Evolutionary conservation across 495 filamentous ascomycete genomes (phyloP).

Genomic region (Podospora didyma): DNA sequence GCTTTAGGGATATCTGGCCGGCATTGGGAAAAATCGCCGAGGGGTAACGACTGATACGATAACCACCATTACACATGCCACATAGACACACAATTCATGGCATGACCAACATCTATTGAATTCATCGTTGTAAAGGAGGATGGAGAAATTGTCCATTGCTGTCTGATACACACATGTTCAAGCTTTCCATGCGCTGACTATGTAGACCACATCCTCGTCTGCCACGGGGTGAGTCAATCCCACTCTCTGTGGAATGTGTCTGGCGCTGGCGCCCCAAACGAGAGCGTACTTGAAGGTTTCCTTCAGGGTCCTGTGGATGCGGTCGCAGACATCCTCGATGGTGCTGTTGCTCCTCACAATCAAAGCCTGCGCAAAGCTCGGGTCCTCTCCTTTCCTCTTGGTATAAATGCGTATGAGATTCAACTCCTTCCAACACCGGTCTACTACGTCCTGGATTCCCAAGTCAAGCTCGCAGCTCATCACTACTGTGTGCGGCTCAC

Average conservation of each 20-base stretch:
- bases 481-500: slow-evolving; percentile 88
- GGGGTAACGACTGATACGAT: slow-evolving; percentile 14
- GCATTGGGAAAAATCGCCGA: neutral
- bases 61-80: slow-evolving; percentile 4
- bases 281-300: slow-evolving; percentile 98
- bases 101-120: neutral
- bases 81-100: slow-evolving; percentile 1
- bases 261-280: slow-evolving; percentile 94
- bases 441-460: slow-evolving; percentile 93
- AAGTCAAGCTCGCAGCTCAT: slow-evolving; percentile 98
- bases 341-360: slow-evolving; percentile 84
- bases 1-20: neutral
- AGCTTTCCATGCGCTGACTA: slow-evolving; percentile 74
- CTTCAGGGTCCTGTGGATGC: slow-evolving; percentile 90
- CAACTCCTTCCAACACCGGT: slow-evolving; percentile 93
- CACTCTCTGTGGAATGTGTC: slow-evolving; percentile 91
- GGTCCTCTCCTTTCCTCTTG: slow-evolving; percentile 90
- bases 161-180: slow-evolving; percentile 20
- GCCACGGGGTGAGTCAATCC: slow-evolving; percentile 81
- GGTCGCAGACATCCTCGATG: slow-evolving; percentile 97
- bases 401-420: slow-evolving; percentile 91
- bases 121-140: too few relatives aligned
- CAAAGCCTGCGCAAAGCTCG: slow-evolving; percentile 86
- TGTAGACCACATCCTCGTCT: slow-evolving; percentile 97
- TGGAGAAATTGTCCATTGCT: neutral